phyloP scores from a whole-genome alignment of 2,329 filamentous ascomycete species.

The Biscogniauxia marginata region DNA sequence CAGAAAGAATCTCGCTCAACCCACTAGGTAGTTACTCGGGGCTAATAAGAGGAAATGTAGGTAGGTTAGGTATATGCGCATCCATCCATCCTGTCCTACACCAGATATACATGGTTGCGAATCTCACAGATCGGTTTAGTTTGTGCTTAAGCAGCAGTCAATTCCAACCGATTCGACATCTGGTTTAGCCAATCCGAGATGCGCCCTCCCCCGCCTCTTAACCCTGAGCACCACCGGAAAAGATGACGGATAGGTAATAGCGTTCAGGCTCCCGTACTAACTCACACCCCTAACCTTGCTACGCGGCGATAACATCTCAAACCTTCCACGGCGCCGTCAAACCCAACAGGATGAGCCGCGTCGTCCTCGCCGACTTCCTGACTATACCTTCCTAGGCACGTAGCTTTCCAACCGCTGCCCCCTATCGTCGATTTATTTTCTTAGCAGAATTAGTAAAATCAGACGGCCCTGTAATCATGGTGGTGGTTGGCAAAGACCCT shows the following conservation, averaged over 20 bases:
- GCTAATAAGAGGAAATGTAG: neutral
- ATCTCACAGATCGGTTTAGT: neutral
- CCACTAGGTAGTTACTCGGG: neutral
- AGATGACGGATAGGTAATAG: neutral
- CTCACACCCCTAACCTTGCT: neutral
- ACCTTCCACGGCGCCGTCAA: neutral
- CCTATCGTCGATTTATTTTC: neutral
- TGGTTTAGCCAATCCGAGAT: neutral
- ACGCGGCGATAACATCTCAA: neutral
- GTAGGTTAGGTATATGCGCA: neutral
- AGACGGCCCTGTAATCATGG: too few relatives aligned
- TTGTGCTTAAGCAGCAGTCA: neutral
- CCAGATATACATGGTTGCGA: neutral
- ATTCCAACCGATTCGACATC: neutral
- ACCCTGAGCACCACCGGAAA: neutral
- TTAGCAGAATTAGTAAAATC: too few relatives aligned
- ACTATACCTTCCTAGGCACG: neutral
- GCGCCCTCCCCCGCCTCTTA: neutral
- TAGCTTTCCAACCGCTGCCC: neutral
- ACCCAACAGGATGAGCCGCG: neutral
- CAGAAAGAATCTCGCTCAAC: neutral
- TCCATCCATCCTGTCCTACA: neutral
- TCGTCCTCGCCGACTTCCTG: neutral
- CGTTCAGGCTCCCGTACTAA: neutral
- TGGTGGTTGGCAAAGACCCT: neutral